These are phyloP conservation scores for Coemansia sp. DNA, from an alignment of 192 early-diverging fungal genomes.

Conservation along the genomic window DNA sequence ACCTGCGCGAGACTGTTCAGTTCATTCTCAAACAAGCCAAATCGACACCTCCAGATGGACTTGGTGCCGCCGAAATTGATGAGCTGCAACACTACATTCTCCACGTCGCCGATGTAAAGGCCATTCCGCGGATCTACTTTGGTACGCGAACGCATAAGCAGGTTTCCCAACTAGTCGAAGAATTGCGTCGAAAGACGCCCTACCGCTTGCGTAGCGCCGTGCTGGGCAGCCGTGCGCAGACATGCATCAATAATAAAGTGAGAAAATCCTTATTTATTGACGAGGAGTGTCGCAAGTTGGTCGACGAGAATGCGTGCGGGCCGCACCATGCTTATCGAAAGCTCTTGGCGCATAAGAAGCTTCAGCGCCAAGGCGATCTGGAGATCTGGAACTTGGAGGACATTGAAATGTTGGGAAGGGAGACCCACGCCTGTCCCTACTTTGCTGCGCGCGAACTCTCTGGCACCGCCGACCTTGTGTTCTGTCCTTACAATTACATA, in stretches of 20 bases:
- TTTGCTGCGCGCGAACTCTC: constrained; percentile 54
- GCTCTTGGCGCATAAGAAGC: neutral
- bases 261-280: constrained; percentile 33
- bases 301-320: constrained; percentile 33
- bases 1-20: neutral
- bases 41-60: constrained; percentile 8
- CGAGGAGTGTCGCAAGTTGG: constrained; percentile 30
- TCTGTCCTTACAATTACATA: constrained; percentile 70
- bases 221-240: constrained; percentile 55
- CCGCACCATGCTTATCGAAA: constrained; percentile 1
- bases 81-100: constrained; percentile 11
- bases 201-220: constrained; percentile 58
- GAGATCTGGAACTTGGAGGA: constrained; percentile 67
- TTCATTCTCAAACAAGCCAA: constrained; percentile 13
- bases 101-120: neutral
- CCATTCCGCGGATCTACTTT: constrained; percentile 52
- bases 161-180: constrained; percentile 56
- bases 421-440: constrained; percentile 56
- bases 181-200: constrained; percentile 56
- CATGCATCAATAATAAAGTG: constrained; percentile 50
- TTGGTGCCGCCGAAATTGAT: constrained; percentile 14
- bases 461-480: constrained; percentile 56
- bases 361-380: constrained; percentile 10
- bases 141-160: constrained; percentile 63
- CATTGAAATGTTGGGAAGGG: constrained; percentile 43